phyloP scores from a whole-genome alignment of 768 basidiomycete species.

The Trametes meyenii region DNA sequence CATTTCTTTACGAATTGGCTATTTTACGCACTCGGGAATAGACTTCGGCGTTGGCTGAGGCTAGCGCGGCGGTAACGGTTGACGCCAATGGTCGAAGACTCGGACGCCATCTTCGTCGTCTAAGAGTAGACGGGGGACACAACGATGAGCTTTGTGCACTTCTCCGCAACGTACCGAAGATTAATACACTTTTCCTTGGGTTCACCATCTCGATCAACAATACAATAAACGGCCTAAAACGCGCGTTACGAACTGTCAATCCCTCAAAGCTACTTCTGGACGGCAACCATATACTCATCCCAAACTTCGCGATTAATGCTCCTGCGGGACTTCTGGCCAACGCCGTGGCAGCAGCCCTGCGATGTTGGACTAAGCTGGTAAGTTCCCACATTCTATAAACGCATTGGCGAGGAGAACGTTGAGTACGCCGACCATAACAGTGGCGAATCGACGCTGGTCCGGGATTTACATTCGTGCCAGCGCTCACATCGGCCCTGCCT shows the following conservation, averaged over 20 bases:
- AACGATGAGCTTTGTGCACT: not conserved
- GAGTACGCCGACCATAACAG: not conserved
- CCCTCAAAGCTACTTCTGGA: not conserved
- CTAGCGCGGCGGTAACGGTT: not conserved
- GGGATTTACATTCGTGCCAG: not conserved
- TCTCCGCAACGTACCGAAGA: not conserved
- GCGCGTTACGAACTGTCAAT: not conserved
- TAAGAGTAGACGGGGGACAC: conserved; percentile 7
- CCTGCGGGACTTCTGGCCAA: no score
- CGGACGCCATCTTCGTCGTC: not conserved
- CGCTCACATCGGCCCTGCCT: not conserved
- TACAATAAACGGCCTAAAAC: not conserved
- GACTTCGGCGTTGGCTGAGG: not conserved
- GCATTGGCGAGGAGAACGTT: not conserved
- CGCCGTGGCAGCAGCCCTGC: not conserved
- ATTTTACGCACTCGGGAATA: conserved; percentile 9
- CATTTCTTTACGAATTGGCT: conserved; percentile 5
- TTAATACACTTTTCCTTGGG: not conserved
- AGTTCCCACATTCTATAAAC: not conserved
- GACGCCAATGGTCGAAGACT: not conserved
- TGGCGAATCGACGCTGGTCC: conserved; percentile 6
- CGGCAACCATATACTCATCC: no score
- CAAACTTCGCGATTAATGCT: no score
- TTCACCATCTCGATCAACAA: conserved; percentile 6
- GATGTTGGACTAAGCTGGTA: conserved; percentile 4